Base-by-base conservation (phyloP, 164 flowering plant genomes). In the Paratinospora sagittata region DNA sequence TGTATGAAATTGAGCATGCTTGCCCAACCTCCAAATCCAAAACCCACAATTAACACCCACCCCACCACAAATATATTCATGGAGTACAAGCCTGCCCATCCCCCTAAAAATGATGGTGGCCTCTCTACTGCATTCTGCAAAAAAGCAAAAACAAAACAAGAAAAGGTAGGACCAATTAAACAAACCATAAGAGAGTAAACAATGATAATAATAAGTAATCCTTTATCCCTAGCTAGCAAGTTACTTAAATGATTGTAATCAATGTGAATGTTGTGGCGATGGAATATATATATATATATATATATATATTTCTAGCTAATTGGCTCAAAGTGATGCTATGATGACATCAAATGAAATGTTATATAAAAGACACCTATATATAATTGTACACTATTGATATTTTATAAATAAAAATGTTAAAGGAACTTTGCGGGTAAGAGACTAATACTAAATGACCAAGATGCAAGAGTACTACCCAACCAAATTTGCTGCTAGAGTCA, bases 21-120 rank as follows among this genome's bases (percentile, higher is more conserved):
- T 43, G 93, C 93, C 93, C 93, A 89, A 43, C 93, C 93, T 73
- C 93, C 93, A 74, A 89, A 89, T 27, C 93, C 93, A 79, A 89
- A 89, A 70, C 93, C 93, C n/a, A 89, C 84, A 0, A 89, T 74
- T 27, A 89, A 78, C 19, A 89, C 89, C 93, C 93, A 89, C 1
- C 77, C 87, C 82, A 87, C 90, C 76, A 89, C 90, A 77, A 89
- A 87, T 0, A 70, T 27, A 75, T 89, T 87, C 79, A 87, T 52
- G 36, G 80, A 78, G 78, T 81, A 89, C 27, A 73, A 27, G 0
- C 93, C 93, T 3, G 81, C 81, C 93, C 93, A 89, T 0, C 93
- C 89, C 77, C 93, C 93, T 9, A 89, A 14, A n/a, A 76, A 72
- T 62, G 80, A 73, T 72, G 93, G 93, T 73, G 93, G 86, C 58